Conservation (phyloP, 139 green algal species). For the Axilococcus clingmanii region DNA sequence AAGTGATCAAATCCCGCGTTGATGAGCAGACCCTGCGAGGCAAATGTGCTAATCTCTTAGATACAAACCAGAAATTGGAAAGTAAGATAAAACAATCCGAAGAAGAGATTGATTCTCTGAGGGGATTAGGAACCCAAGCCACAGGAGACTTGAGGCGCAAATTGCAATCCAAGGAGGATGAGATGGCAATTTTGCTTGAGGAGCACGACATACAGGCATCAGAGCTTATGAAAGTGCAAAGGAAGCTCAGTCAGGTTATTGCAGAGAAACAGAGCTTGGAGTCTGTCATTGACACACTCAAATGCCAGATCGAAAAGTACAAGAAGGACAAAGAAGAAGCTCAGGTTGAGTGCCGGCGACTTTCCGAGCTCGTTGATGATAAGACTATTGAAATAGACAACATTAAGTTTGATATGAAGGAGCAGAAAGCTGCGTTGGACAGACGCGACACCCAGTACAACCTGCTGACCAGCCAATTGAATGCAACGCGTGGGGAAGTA, state of each 20-base stretch:
- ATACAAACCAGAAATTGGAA: constrained; percentile 7
- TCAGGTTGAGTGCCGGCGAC: not conserved
- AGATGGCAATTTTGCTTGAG: not conserved
- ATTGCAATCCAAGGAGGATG: constrained; percentile 15
- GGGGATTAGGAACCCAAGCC: constrained; percentile 8
- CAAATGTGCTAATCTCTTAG: not conserved
- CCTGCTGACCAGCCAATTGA: not conserved
- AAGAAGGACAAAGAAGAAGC: not conserved
- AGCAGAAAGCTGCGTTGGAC: not conserved
- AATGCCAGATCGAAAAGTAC: not conserved
- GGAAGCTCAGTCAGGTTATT: not conserved
- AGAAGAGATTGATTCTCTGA: constrained; percentile 8
- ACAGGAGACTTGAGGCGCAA: not conserved
- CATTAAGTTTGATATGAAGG: constrained; percentile 6
- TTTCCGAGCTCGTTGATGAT: constrained; percentile 9
- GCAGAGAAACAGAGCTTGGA: not conserved
- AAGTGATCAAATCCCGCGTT: not conserved
- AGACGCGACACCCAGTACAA: constrained; percentile 8
- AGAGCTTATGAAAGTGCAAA: not conserved
- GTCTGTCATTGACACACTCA: not conserved
- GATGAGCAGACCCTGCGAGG: not conserved
- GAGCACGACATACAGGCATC: constrained; percentile 7
- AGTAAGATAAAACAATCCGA: constrained; percentile 4
- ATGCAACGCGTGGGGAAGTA: not conserved
- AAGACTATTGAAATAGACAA: not conserved